phyloP scores from a whole-genome alignment of 1,139 yeast genomes.

The Protomyces pachydermus region DNA sequence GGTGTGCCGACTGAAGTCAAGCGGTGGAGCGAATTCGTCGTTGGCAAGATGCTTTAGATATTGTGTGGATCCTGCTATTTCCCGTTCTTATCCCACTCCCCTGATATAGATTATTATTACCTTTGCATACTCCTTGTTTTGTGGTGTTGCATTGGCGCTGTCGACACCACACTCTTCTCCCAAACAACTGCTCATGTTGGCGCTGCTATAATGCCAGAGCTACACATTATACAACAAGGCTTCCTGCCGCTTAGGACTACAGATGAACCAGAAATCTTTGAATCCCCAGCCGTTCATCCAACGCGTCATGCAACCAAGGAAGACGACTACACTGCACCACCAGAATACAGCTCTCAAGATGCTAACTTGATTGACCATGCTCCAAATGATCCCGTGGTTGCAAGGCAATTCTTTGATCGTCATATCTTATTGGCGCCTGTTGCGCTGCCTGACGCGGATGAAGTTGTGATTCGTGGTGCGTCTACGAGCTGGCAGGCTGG shows the following conservation, averaged over 20 bases:
- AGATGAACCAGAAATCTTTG: background rate
- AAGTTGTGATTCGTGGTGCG: background rate
- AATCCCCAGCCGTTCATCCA: background rate
- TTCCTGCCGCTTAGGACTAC: background rate
- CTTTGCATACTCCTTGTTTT: too few species aligned
- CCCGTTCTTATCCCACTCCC: too few species aligned
- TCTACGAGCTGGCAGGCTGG: background rate
- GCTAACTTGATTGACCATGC: background rate
- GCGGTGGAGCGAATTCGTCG: slow-evolving; percentile 95
- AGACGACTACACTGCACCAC: background rate
- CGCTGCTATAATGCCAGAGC: background rate
- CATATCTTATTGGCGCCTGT: background rate
- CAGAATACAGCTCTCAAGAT: background rate
- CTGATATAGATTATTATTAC: too few species aligned
- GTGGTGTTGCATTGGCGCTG: too few species aligned
- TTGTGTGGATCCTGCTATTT: too few species aligned
- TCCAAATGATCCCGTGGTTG: background rate
- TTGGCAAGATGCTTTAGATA: slow-evolving; percentile 72
- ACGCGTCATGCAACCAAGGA: background rate
- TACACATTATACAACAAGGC: background rate
- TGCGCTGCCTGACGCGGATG: background rate
- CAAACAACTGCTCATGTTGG: background rate
- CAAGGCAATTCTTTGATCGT: background rate
- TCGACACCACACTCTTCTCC: background rate
- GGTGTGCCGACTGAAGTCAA: slow-evolving; percentile 75